Conservation (phyloP, 768 basidiomycete genomes). For the Mycena crocata region DNA sequence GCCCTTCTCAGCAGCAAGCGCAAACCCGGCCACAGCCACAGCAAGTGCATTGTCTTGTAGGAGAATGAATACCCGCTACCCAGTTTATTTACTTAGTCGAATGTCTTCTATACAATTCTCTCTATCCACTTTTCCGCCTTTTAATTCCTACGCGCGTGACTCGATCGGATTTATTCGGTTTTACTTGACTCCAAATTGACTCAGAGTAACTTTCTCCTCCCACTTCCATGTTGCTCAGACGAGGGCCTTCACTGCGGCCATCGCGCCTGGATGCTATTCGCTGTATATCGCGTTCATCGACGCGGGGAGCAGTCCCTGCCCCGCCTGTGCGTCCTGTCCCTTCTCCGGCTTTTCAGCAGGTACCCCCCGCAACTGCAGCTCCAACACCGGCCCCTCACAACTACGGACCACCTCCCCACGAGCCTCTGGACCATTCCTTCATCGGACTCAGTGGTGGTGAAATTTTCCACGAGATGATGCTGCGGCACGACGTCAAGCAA, state of each 20-base stretch:
- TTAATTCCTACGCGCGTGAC: slow-evolving; percentile 14
- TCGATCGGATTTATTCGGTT: too few relatives aligned
- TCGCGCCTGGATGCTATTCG: slow-evolving; percentile 24
- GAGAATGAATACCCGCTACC: slow-evolving; percentile 23
- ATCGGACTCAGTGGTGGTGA: slow-evolving; percentile 95
- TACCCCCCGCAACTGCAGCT: slow-evolving; percentile 54
- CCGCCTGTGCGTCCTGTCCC: slow-evolving; percentile 28
- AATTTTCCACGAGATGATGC: slow-evolving; percentile 99
- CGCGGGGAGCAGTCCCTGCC: slow-evolving; percentile 25
- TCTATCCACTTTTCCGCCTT: slow-evolving; percentile 2
- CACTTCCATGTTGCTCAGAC: slow-evolving; percentile 27
- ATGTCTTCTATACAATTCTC: slow-evolving; percentile 32
- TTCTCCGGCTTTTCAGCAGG: slow-evolving; percentile 52
- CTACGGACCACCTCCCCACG: slow-evolving; percentile 53
- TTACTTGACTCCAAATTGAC: slow-evolving; percentile 11
- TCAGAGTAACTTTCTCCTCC: slow-evolving; percentile 8
- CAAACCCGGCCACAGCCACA: slow-evolving; percentile 54
- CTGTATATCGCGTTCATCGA: slow-evolving; percentile 30
- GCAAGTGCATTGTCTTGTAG: slow-evolving; percentile 48
- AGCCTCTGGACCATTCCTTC: slow-evolving; percentile 83
- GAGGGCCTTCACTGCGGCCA: slow-evolving; percentile 19
- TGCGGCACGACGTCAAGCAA: slow-evolving; percentile 94
- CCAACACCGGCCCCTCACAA: slow-evolving; percentile 44
- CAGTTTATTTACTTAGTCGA: slow-evolving; percentile 33
- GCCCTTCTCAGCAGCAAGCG: slow-evolving; percentile 75